These are phyloP conservation scores for Pascua guehoae DNA, from an alignment of 1,284 basidiomycete species.

Conservation along the genomic window DNA sequence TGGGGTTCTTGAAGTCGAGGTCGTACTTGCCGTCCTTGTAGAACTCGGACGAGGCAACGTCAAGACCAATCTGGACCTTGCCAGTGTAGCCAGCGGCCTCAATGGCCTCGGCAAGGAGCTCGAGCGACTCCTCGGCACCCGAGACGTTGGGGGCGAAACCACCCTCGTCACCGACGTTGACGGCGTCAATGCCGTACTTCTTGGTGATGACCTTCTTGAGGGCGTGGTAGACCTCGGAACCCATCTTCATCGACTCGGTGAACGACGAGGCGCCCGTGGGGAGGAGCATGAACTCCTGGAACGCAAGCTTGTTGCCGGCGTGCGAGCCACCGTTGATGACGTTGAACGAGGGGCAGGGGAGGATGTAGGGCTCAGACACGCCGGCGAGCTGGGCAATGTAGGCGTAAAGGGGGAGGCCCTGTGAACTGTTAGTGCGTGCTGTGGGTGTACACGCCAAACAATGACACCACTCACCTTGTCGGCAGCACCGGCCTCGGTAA, in stretches of 20 bases:
- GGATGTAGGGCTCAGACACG: constrained; percentile 85
- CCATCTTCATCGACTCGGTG: constrained; percentile 97
- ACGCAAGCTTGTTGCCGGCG: constrained; percentile 98
- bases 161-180: constrained; percentile 99
- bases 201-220: constrained; percentile 99
- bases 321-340: constrained; percentile 99
- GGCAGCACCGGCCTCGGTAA: constrained; percentile 86
- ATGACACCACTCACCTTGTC: constrained; percentile 59
- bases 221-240: constrained; percentile 96
- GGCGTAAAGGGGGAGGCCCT: constrained; percentile 86
- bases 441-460: constrained; percentile 1
- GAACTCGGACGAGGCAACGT: constrained; percentile 99
- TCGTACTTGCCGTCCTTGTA: constrained; percentile 99
- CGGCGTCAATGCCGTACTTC: constrained; percentile 99
- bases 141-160: constrained; percentile 98
- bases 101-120: constrained; percentile 93
- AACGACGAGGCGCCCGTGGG: constrained; percentile 89
- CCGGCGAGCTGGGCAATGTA: constrained; percentile 95
- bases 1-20: constrained; percentile 96
- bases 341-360: constrained; percentile 92
- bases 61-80: constrained; percentile 97
- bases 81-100: constrained; percentile 97
- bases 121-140: constrained; percentile 95
- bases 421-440: too few relatives aligned
- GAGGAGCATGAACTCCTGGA: constrained; percentile 99